Base-by-base conservation (phyloP, 2,329 filamentous ascomycete genomes). In the Monilinia polystroma region DNA sequence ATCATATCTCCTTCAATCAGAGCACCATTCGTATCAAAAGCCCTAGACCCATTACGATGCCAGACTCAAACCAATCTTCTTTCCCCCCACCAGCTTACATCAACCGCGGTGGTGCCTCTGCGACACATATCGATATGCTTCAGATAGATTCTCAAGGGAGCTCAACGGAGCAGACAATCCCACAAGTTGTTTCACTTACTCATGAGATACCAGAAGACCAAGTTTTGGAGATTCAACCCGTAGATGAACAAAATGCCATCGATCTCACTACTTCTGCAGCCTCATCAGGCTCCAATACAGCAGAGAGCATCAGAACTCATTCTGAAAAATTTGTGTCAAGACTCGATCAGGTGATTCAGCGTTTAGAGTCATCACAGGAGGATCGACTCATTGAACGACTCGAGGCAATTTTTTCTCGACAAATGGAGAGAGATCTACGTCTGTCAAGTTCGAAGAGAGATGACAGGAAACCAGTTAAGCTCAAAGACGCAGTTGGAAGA, bases 401-500 rank as follows among this genome's bases (percentile, higher is more conserved):
- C 7, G 63, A 65, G 11, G 41, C 26, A 7, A 16, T 51, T 14
- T 20, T 65, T 11, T 57, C 43, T 43, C 54, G n/a, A 1, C 43
- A 38, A 43, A n/a, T 20, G n/a, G 26, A 65, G 16, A 10, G 14
- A 65, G n/a, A 59, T 26, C 10, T 20, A 5, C 32, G 16, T 38
- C 20, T 14, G 11, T 49, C 32, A 12, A 10, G 35, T 49, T 54
- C 8, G 14, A 58, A 64, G 18, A 35, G 6, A 20, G 53, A 64
- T 23, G 41, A 16, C n/a, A 59, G 53, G 12, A 51, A 59, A 23
- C 53, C 63, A 16, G 91, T 97, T 77, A 89, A 89, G 72, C 96
- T 96, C 80, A 96, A 96, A 79, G 93, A 97, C 76, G 93, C 93
- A 0, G 87, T 97, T 20, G 91, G 92, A 38, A 85, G 93, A 71